Conservation (phyloP, 352 stramenopile genomes). For the Globisporangium echinulatum region DNA sequence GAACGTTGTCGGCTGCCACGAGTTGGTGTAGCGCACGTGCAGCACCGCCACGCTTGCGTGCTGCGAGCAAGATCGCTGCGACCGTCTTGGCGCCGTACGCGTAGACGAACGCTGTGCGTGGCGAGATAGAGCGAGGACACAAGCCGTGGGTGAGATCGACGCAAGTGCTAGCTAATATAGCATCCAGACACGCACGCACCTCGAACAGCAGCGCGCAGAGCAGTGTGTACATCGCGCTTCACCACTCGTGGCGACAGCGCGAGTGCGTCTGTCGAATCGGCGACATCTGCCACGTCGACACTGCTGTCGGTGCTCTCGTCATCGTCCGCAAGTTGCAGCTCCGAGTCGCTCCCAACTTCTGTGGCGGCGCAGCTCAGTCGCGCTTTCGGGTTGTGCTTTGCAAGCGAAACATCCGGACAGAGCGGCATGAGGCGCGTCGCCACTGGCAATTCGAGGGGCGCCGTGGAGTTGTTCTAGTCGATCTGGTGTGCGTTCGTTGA, state of each 20-base stretch:
- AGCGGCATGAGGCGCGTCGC: background rate
- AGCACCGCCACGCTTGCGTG: slow-evolving; percentile 69
- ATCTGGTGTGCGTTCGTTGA: background rate
- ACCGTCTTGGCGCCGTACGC: slow-evolving; percentile 82
- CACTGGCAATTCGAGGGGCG: background rate
- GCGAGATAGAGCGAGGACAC: too few species aligned
- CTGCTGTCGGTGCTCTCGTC: slow-evolving; percentile 9
- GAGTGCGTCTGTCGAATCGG: slow-evolving; percentile 20
- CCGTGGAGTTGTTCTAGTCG: background rate
- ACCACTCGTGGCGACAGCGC: slow-evolving; percentile 29
- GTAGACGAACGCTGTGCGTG: slow-evolving; percentile 41
- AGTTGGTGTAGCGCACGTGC: slow-evolving; percentile 51
- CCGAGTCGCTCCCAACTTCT: slow-evolving; percentile 4
- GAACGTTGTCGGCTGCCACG: slow-evolving; percentile 40
- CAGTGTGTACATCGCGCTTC: slow-evolving; percentile 39
- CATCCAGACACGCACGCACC: slow-evolving; percentile 4
- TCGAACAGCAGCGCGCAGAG: slow-evolving; percentile 36
- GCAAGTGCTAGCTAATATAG: background rate
- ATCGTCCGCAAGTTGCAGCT: background rate
- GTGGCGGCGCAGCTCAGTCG: slow-evolving; percentile 11
- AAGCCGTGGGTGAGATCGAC: background rate
- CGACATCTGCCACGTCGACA: background rate
- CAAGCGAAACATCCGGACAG: slow-evolving; percentile 11
- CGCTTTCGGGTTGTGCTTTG: slow-evolving; percentile 43
- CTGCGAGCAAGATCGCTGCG: slow-evolving; percentile 68